Evolutionary conservation across 2,329 filamentous ascomycete species (phyloP).

Genomic region (Fusarium anthophilum): DNA sequence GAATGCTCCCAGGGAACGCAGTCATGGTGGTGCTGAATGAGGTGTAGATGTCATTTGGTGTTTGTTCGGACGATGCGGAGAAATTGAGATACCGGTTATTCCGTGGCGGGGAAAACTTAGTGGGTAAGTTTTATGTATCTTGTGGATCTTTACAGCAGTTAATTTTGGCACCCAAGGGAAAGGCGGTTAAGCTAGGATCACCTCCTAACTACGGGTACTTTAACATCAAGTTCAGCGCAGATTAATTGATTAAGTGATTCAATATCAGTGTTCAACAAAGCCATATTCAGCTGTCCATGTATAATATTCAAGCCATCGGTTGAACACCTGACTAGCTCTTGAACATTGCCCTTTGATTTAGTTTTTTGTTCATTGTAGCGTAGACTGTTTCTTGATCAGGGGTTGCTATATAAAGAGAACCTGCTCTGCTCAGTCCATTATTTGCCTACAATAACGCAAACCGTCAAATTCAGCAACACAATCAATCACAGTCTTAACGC

Average conservation of each 20-base stretch:
- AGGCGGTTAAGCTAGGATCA: neutral
- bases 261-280: too few species aligned
- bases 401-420: neutral
- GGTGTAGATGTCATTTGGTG: neutral
- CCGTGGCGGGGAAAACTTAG: neutral
- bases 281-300: fast-evolving
- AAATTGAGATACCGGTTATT: fast-evolving
- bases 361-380: fast-evolving
- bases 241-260: too few species aligned
- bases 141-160: too few species aligned
- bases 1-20: too few species aligned
- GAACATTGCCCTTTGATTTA: neutral
- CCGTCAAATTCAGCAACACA: neutral
- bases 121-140: too few species aligned
- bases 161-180: neutral
- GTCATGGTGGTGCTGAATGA: neutral
- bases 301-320: fast-evolving
- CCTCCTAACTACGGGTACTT: neutral
- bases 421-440: neutral
- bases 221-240: too few species aligned
- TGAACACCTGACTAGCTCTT: neutral
- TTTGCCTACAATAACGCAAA: neutral
- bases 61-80: neutral
- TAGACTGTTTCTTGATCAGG: neutral
- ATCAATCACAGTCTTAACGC: neutral